Base-by-base conservation (phyloP, 2,329 filamentous ascomycete genomes). In the Trichophyton schoenleinii region DNA sequence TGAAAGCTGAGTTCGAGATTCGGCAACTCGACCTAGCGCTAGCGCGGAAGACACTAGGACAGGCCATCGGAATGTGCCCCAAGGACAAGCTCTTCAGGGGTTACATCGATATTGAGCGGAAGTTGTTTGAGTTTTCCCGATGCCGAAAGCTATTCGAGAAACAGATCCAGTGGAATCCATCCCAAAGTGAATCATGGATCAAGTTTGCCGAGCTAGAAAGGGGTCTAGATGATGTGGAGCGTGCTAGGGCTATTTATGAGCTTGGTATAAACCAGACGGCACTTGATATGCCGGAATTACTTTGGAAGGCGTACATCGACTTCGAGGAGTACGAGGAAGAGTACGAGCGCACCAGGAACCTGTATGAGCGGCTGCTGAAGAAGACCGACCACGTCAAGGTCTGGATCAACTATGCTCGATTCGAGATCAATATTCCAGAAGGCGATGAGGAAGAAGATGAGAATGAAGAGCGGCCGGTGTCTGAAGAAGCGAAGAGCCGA, bases 331-430 rank as follows among this genome's bases (percentile, higher is more conserved):
- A 95, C 68, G 90, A 96, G 73, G 89, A 86, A 69, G 90, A 96
- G 73, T 96, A 92, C 73, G 89, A 91, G 60, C 81, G 86, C 57
- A 90, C 91, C 3, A 82, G 94, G 57, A 78, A 79, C 2, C 79
- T 99, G 52, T 99, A 97, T 76, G 92, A 97, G 77, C 84, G 92
- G 6, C 81, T 99, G 11, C 81, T 99, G 49, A 81, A 89, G 69
- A 96, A 95, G 84, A 96, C 94, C n/a, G 87, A 94, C 70, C 94
- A 99, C 71, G 91, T 96, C 79, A 99, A 97, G 80, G 94, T 99
- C 63, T 99, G 94, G 94, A 95, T 94, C 74, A 92, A 89, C 73
- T 99, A 92, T 76, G 94, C 94, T n/a, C 89, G 95, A 73, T 97
- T 99, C 70, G 94, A 99, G 75, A 89, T 97, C 78, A 92, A 94